Base-by-base conservation (phyloP, 192 early-diverging fungal genomes). In the Nowakowskiella sp. region DNA sequence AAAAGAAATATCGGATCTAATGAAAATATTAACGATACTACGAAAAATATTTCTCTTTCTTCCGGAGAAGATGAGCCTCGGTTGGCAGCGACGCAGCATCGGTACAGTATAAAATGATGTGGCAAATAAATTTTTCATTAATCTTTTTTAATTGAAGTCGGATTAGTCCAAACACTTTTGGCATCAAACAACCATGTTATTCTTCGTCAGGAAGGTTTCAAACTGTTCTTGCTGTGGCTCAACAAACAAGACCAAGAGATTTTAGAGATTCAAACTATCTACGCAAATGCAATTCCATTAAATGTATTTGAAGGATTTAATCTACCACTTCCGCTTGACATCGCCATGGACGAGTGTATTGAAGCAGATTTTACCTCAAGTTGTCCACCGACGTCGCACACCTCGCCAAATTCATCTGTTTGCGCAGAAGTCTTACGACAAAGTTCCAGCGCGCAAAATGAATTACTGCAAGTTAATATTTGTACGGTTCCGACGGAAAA, bases 171-270 rank as follows among this genome's bases (percentile, higher is more conserved):
- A 2, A 70, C 77, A 16, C 61, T 90, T 0, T 68, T 90, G 4
- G 68, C 73, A 28, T 71, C 74, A 33, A 66, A 72, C 9, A 91
- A 90, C 56, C 85, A 91, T 49, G 70, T 75, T 3, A 59, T 77
- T 26, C 50, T 90, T 22, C 76, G 87, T 21, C 66, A 71, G 4
- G 76, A 87, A 52, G 89, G 89, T 34, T 78, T 91, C 51, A 71
- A 76, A 16, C 50, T 91, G 13, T 57, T 91, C 2, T 72, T 90
- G 16, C 60, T 80, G 6, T 90, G 80, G 80, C 44, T 91, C n/a
- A 82, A 85, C 64, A 68, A 70, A 28, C 83, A 83, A 32, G 71
- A 78, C 2, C 63, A 68, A 1, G 77, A 84, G 33, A 70, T 70
- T 23, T 61, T 65, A 2, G 85, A 86, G 54, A 70, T 70, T 9